phyloP scores from a whole-genome alignment of 176 grass and related monocot species.

The Raddia guianensis region DNA sequence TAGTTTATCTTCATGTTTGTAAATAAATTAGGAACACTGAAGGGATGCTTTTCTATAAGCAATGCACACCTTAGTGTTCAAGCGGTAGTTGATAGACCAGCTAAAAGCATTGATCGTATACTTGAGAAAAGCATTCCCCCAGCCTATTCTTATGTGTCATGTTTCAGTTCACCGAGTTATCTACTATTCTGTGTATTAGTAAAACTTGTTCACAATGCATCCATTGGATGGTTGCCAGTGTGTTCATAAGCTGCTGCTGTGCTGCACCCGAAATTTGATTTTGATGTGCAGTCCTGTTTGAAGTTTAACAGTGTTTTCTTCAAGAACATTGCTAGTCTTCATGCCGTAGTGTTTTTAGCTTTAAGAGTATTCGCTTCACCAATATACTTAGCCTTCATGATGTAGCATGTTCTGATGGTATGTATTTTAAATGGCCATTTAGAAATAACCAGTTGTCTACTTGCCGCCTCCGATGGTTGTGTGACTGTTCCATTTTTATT shows the following conservation, averaged over 20 bases:
- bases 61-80: neutral
- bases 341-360: neutral
- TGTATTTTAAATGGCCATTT: neutral
- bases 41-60: neutral
- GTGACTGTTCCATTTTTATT: conserved; percentile 23
- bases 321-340: neutral
- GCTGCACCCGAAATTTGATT: conserved; percentile 1
- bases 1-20: neutral
- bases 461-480: neutral
- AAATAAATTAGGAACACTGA: neutral
- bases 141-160: neutral
- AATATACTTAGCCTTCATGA: neutral
- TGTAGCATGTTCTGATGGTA: conserved; percentile 5
- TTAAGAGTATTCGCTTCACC: neutral
- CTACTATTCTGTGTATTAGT: neutral
- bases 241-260: neutral
- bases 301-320: neutral
- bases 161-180: conserved; percentile 8
- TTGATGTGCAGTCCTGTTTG: neutral
- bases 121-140: neutral
- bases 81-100: neutral
- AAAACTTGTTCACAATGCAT: neutral
- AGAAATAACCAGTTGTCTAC: neutral
- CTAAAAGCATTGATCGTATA: neutral
- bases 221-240: neutral